Evolutionary conservation across 805 yeast genomes (phyloP), one percentile per base, ranked within the genome.

Genomic region (Zygoascus flipseniorum): DNA sequence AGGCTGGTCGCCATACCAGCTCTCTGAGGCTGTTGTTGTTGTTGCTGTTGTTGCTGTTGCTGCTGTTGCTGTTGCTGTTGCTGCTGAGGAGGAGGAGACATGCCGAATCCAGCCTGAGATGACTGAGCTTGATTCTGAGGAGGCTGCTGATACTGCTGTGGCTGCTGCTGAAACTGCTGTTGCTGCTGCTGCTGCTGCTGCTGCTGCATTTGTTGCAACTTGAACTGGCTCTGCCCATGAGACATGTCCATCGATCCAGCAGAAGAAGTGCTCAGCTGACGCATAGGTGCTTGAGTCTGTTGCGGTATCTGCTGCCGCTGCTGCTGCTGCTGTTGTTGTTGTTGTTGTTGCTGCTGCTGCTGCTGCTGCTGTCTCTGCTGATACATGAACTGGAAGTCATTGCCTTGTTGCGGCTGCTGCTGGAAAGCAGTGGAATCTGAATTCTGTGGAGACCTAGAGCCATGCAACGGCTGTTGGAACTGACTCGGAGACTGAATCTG

Each of bases 381-480:
- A 35, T 50, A 55, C 56, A 54, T 50, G 31, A 48, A 42, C 32
- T 55, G 57, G 31, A 56, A 54, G 26, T 58, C 59, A 31, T 26
- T 50, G 49, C 31, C 16, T 18, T 46, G 46, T 13, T 26, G 35
- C 48, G 26, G 52, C 35, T 43, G 42, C 42, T 16, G 47, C 47
- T 28, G 32, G 31, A 50, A 28, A 14, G n/a, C 35, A 35, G 4
- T 35, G 4, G 39, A n/a, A 5, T 35, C 39, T 5, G 39, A 4
- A n/a, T 35, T 35, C 42, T 37, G 42, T 10, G 44, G 44, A 18
- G 44, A 42, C 6, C 19, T 31, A 8, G 42, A 47, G 37, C 64
- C 86, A 4, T 52, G 52, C 23, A 23, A 18, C 6, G 41, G 18
- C 26, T 37, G 46, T 20, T 6, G 43, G 9, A 31, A 45, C 14